A percentile compares a stretch with the other conserved stretches of the same genome.
Evolutionary conservation across 2,329 filamentous ascomycete genomes (phyloP).

Genomic region (Diaporthe amygdali): DNA sequence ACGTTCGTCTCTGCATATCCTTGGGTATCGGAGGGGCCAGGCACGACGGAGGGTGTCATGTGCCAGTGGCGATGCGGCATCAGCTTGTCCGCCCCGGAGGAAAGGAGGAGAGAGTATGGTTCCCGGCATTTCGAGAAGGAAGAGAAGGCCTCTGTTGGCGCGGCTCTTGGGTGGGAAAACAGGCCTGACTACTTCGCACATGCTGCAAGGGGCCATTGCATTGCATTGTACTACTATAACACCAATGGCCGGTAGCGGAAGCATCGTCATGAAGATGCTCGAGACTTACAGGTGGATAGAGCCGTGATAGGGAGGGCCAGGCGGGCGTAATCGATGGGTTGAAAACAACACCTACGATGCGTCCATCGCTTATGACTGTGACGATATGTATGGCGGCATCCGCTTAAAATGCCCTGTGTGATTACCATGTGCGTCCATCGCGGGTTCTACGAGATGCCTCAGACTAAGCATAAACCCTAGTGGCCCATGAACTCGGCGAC

Average conservation of each 20-base stretch:
- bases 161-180: background rate
- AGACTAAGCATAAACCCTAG: too few species aligned
- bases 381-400: background rate
- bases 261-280: background rate
- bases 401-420: background rate
- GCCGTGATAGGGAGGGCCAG: background rate
- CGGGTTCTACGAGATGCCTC: background rate
- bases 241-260: background rate
- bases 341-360: background rate
- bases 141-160: background rate
- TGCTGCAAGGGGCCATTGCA: background rate
- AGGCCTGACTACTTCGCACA: background rate
- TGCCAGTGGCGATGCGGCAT: background rate
- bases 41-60: background rate
- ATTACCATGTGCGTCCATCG: too few species aligned
- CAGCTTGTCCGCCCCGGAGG: too few species aligned
- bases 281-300: background rate
- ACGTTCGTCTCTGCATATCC: background rate
- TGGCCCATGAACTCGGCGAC: too few species aligned
- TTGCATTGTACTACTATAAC: background rate
- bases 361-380: background rate
- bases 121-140: background rate
- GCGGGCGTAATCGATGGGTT: constrained; percentile 3
- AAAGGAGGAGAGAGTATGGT: background rate
- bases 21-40: background rate